phyloP scores from a whole-genome alignment of 306 rosid genomes.

The Prunus dulcis region DNA sequence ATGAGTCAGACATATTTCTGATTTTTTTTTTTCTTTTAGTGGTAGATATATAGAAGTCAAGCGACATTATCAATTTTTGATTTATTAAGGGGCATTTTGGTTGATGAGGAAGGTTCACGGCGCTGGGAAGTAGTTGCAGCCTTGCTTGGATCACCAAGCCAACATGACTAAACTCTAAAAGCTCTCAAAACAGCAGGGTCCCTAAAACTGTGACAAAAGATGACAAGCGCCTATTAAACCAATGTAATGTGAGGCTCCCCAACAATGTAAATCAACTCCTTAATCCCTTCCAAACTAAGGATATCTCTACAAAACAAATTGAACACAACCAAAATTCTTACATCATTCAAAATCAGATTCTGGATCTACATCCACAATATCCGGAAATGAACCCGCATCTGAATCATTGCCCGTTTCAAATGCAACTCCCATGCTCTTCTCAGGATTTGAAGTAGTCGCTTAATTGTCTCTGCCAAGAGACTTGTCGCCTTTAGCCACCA shows the following conservation, averaged over 20 bases:
- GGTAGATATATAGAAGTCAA: too few species aligned
- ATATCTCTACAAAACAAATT: neutral
- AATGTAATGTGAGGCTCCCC: neutral
- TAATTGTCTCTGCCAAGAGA: conserved; percentile 17
- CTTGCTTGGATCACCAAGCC: conserved; percentile 39
- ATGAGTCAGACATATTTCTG: too few species aligned
- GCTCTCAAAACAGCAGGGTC: too few species aligned
- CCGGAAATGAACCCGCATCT: conserved; percentile 57
- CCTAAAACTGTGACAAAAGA: neutral
- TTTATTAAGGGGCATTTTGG: conserved; percentile 1
- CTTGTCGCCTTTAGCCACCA: conserved; percentile 3
- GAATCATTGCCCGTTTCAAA: conserved; percentile 20
- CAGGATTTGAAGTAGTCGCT: conserved; percentile 21
- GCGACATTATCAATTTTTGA: too few species aligned
- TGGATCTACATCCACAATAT: conserved; percentile 52
- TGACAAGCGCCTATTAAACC: neutral
- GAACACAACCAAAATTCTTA: neutral
- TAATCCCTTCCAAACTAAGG: neutral
- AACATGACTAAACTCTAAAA: too few species aligned
- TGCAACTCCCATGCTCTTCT: conserved; percentile 19
- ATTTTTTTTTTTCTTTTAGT: too few species aligned
- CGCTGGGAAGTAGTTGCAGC: conserved; percentile 67
- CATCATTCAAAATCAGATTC: conserved; percentile 46
- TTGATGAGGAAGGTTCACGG: conserved; percentile 59
- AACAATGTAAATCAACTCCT: neutral